Evolutionary conservation across 176 grass and related monocot genomes (phyloP).

Genomic region (Oryza brachyantha): DNA sequence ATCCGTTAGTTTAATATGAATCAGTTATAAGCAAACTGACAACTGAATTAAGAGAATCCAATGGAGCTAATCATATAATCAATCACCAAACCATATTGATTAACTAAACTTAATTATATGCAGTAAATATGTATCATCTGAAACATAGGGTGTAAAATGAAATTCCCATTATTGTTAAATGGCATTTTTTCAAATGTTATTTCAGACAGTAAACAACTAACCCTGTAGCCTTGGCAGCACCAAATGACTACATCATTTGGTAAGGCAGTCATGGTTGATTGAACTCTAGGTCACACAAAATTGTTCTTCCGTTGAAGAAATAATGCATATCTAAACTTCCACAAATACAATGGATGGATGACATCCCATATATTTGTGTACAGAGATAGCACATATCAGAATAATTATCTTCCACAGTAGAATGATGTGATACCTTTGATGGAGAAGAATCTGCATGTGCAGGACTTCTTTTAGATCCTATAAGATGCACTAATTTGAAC

Average conservation of each 20-base stretch:
- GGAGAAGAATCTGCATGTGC: constrained; percentile 35
- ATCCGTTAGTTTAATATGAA: constrained; percentile 28
- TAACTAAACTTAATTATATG: background rate
- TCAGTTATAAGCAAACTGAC: background rate
- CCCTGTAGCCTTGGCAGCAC: background rate
- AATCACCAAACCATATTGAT: background rate
- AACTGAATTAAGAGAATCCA: background rate
- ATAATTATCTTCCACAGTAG: background rate
- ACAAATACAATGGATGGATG: too few relatives aligned
- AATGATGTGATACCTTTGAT: constrained; percentile 38
- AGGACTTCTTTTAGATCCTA: constrained; percentile 32
- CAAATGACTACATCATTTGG: background rate
- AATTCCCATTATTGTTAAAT: background rate
- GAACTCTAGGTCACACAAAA: background rate
- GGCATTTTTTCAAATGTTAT: background rate
- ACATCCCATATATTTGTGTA: too few relatives aligned
- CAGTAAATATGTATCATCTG: background rate
- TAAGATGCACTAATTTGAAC: constrained; percentile 41
- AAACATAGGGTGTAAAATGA: background rate
- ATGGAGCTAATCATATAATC: background rate
- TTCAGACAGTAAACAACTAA: background rate
- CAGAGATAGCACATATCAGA: background rate
- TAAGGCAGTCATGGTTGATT: background rate
- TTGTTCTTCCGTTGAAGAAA: background rate
- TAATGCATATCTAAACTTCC: background rate